Base-by-base conservation (phyloP, 305 asterid species). In the Rubia peregrina region DNA sequence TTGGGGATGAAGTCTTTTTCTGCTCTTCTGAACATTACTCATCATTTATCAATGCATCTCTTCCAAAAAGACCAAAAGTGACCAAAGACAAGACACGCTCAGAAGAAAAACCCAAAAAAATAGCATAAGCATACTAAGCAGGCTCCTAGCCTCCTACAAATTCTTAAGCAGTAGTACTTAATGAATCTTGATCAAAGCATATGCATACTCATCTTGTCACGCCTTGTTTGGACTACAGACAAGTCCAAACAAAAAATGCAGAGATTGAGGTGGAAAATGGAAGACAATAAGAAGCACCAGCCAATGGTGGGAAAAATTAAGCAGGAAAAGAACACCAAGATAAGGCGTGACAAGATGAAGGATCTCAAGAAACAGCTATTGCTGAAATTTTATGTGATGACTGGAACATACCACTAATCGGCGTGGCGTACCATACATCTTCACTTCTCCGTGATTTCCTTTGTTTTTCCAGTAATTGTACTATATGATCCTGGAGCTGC, bases 401-500 rank as follows among this genome's bases (percentile, higher is more conserved):
- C 75, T 70, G 61, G 65, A 81, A 69, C 88, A 77, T 82, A 93
- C 98, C 88, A 90, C 96, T 76, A 93, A 87, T 77, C 98, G 88
- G 57, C 97, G 97, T 53, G 98, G 96, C 53, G 98, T 90, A 78
- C 98, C 96, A 79, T 53, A 81, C 61, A 91, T 79, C 75, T 80
- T 85, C 79, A 93, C 88, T 78, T 88, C 86, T 72, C 85, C 94
- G 73, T 90, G 91, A 76, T 72, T 73, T 85, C 80, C 96, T 88
- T 72, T 84, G 94, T 76, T 90, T 90, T 68, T 79, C 95, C 72
- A 93, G 81, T 79, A 93, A 83, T 87, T 86, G 94, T 80, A 80
- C 80, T 72, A 89, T 75, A 74, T 85, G 76, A 83, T 86, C 95
- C 83, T 83, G 85, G 80, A 93, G 95, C 98, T 93, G 89, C 89